Evolutionary conservation across 2,329 filamentous ascomycete genomes (phyloP).

Genomic region (Monosporascus sp.): DNA sequence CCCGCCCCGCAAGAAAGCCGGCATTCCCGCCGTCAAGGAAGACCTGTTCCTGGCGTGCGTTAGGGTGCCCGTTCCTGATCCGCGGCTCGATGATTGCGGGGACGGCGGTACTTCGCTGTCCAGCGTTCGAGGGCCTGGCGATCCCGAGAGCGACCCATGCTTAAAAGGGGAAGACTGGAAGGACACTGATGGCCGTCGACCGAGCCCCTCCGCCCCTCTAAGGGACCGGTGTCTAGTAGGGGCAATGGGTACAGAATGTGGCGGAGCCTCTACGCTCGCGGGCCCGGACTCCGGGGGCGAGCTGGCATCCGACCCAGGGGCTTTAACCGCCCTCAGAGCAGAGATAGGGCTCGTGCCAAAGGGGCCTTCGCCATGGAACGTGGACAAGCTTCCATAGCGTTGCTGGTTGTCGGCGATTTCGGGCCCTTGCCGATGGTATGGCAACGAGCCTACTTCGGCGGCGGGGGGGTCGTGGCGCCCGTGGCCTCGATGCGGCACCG

Average conservation of each 20-base stretch:
- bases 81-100: conserved; percentile 45
- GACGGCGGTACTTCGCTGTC: conserved; percentile 51
- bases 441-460: conserved; percentile 67
- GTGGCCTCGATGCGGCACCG: conserved; percentile 53
- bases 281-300: conserved; percentile 51
- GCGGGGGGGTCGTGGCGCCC: conserved; percentile 31
- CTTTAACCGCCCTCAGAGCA: conserved; percentile 65
- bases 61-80: conserved; percentile 42
- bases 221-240: conserved; percentile 29
- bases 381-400: conserved; percentile 84
- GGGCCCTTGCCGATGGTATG: conserved; percentile 49
- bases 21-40: conserved; percentile 70
- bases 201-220: conserved; percentile 46
- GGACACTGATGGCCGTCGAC: conserved; percentile 74
- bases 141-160: conserved; percentile 87
- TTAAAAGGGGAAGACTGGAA: conserved; percentile 83
- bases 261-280: conserved; percentile 37
- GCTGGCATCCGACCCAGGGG: conserved; percentile 55
- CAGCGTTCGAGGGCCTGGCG: conserved; percentile 53
- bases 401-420: conserved; percentile 60
- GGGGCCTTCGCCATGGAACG: conserved; percentile 75
- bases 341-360: conserved; percentile 82
- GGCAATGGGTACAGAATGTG: conserved; percentile 50
- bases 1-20: conserved; percentile 63
- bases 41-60: conserved; percentile 62